Percentiles rank a stretch among this genome's conserved stretches.
phyloP scores from a whole-genome alignment of 331 rosid species.

The Pyrus hybrid region DNA sequence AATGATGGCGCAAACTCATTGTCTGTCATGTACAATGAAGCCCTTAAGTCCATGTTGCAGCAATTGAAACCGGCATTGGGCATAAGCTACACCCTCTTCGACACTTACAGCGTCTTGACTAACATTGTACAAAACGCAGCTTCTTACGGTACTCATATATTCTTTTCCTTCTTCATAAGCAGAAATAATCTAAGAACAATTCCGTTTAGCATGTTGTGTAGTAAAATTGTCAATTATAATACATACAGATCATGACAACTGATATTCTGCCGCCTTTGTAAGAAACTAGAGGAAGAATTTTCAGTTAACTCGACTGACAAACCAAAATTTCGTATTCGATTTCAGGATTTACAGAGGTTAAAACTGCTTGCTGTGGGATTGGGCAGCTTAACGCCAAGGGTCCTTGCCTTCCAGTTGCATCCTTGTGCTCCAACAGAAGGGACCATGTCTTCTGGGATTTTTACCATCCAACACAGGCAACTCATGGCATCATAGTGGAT shows the following conservation, averaged over 20 bases:
- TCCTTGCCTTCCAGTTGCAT: too few species aligned
- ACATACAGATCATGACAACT: too few species aligned
- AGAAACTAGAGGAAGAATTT: background rate
- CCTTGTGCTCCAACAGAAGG: too few species aligned
- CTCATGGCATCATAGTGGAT: too few species aligned
- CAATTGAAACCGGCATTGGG: constrained; percentile 36
- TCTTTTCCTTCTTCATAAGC: background rate
- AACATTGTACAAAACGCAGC: constrained; percentile 39
- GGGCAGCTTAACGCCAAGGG: too few species aligned
- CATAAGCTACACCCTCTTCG: constrained; percentile 47
- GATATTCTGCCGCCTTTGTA: too few species aligned
- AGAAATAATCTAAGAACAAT: background rate
- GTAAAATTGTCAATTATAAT: too few species aligned
- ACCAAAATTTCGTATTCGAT: background rate
- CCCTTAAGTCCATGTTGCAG: constrained; percentile 47
- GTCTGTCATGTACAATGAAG: too few species aligned
- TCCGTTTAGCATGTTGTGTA: background rate
- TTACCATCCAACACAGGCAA: too few species aligned
- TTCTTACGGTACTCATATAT: constrained; percentile 32
- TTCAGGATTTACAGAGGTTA: constrained; percentile 65
- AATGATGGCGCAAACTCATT: constrained; percentile 33
- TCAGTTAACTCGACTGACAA: background rate
- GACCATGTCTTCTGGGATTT: too few species aligned
- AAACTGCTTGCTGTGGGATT: too few species aligned
- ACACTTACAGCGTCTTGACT: constrained; percentile 34